phyloP scores from a whole-genome alignment of 2,329 filamentous ascomycete species.

The Biscogniauxia sp. region DNA sequence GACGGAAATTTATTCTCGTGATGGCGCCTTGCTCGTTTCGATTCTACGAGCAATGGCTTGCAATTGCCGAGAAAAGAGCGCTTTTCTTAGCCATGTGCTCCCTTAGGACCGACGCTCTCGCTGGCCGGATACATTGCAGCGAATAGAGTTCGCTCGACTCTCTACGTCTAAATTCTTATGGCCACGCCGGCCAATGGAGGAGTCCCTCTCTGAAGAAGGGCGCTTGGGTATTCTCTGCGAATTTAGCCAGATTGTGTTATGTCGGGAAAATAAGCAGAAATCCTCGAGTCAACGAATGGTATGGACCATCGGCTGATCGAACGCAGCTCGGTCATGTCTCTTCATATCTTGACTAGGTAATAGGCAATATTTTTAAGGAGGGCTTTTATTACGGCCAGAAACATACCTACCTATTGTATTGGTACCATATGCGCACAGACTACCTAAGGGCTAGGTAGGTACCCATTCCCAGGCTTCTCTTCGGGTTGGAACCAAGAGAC shows the following conservation, averaged over 20 bases:
- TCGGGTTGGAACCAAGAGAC: too few relatives aligned
- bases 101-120: constrained; percentile 4
- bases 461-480: too few relatives aligned
- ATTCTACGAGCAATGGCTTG: background rate
- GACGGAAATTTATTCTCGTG: background rate
- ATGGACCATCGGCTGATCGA: background rate
- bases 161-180: constrained; percentile 5
- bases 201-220: constrained; percentile 8
- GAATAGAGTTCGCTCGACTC: constrained; percentile 5
- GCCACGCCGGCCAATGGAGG: constrained; percentile 16
- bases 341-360: too few relatives aligned
- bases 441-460: too few relatives aligned
- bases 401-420: too few relatives aligned
- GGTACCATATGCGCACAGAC: too few relatives aligned
- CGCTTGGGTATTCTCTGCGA: constrained; percentile 8
- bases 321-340: too few relatives aligned
- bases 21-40: too few relatives aligned
- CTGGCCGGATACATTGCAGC: constrained; percentile 10
- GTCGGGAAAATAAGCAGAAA: constrained; percentile 12
- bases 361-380: too few relatives aligned
- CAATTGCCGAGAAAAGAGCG: constrained; percentile 20
- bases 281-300: background rate
- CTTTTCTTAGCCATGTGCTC: constrained; percentile 15
- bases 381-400: too few relatives aligned
- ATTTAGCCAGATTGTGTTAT: constrained; percentile 26